Conservation (phyloP, 1,139 yeast species). For the Saccharomyces pastorianus region DNA sequence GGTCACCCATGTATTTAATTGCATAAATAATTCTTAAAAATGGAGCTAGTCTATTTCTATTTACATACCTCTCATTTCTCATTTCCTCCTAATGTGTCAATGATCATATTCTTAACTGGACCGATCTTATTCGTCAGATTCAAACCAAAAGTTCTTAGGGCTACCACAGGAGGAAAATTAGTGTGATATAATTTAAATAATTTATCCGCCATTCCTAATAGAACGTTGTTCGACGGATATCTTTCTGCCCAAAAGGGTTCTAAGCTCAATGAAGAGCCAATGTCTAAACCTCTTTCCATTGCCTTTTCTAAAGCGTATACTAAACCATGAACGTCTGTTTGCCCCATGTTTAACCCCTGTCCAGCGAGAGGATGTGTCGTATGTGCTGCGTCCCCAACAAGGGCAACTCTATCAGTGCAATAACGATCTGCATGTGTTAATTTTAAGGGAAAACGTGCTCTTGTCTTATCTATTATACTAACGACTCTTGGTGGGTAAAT, state of each 20-base stretch:
- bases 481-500: slow-evolving; percentile 60
- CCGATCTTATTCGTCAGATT: slow-evolving; percentile 55
- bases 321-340: slow-evolving; percentile 73
- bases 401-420: slow-evolving; percentile 73
- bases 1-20: background rate
- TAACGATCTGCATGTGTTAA: slow-evolving; percentile 88
- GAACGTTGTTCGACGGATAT: slow-evolving; percentile 68
- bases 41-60: background rate
- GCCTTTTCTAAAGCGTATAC: slow-evolving; percentile 66
- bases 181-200: slow-evolving; percentile 80
- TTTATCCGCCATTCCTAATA: slow-evolving; percentile 86
- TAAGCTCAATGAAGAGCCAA: slow-evolving; percentile 66
- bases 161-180: slow-evolving; percentile 65
- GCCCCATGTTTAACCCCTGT: slow-evolving; percentile 98
- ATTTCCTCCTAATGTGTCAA: slow-evolving; percentile 29
- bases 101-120: slow-evolving; percentile 52
- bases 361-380: slow-evolving; percentile 97
- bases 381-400: slow-evolving; percentile 97
- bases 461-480: slow-evolving; percentile 50
- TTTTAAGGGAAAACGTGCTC: slow-evolving; percentile 85
- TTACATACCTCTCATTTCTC: background rate
- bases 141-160: slow-evolving; percentile 68
- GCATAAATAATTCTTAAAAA: background rate
- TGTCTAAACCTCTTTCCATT: slow-evolving; percentile 70
- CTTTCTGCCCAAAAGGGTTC: slow-evolving; percentile 81